Base-by-base conservation (phyloP, 208 protist species). In the Trypanosoma mega region DNA sequence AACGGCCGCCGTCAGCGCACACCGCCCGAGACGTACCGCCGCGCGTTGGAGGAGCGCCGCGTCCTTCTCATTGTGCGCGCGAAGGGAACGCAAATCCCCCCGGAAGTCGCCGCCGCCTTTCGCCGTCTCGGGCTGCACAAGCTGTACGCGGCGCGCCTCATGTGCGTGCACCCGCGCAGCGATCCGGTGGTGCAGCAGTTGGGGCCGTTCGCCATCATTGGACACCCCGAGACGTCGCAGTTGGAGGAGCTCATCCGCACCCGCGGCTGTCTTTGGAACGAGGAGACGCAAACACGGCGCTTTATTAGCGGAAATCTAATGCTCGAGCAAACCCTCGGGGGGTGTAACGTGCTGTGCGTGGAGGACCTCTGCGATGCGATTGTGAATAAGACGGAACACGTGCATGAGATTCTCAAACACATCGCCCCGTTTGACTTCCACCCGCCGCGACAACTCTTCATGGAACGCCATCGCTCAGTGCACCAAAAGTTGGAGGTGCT, bases 371-470 rank as follows among this genome's bases (percentile, higher is more conserved):
- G 87, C 16, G 84, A 92, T 36, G 74, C 69, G 14, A 91, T 96
- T 34, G 69, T 72, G 5, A 74, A 67, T 6, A 76, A 77, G 20
- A 52, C 67, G 2, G 82, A 90, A 49, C 74, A 90, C 48, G 76
- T 92, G 12, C 76, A 91, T 56, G 75, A 76, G 50, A 70, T 92
- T 3, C 72, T 94, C 23, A 48, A 67, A 6, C 78, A 72, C 67
- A 74, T 96, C 23, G 86, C 87, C 6, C 90, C 90, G 29, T 96
- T 96, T 47, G 82, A 93, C 58, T 91, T 96, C 72, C 86, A 96
- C 62, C 90, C 90, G 24, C 90, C 90, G 3, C 81, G 85, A 2
- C 87, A 96, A 76, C 80, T 94, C 45, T 91, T 92, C 59, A 41
- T 90, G 27, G 90, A 96, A 63, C 80, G 84, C 33, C 86, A 92